phyloP scores from a whole-genome alignment of 495 filamentous ascomycete species.

The Penicillium antarcticum region DNA sequence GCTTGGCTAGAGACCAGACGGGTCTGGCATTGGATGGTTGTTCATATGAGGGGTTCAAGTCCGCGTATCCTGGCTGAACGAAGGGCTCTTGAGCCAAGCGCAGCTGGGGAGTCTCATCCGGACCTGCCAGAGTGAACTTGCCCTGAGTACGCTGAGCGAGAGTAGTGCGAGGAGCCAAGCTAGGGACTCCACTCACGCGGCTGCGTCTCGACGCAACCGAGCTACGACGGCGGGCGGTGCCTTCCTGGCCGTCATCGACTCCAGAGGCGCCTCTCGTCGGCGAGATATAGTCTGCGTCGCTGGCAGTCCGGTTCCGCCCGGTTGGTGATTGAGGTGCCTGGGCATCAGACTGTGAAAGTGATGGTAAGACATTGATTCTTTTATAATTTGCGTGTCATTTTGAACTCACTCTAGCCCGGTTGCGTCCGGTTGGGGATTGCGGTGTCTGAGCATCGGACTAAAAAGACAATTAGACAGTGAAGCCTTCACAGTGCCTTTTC shows the following conservation, averaged over 20 bases:
- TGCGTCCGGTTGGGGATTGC: not conserved
- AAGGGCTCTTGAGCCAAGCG: constrained; percentile 37
- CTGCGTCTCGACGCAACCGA: constrained; percentile 19
- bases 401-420: constrained; percentile 5
- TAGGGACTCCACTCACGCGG: constrained; percentile 16
- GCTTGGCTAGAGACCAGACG: constrained; percentile 48
- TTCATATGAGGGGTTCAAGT: constrained; percentile 46
- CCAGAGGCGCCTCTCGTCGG: constrained; percentile 9
- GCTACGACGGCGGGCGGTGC: constrained; percentile 17
- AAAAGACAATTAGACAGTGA: not conserved
- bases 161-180: constrained; percentile 27
- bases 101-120: constrained; percentile 35
- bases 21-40: constrained; percentile 39
- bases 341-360: not conserved
- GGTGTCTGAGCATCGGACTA: not conserved
- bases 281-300: constrained; percentile 11
- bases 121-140: constrained; percentile 36
- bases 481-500: not conserved
- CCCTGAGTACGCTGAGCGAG: constrained; percentile 32
- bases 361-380: not conserved
- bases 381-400: no score
- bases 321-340: not conserved
- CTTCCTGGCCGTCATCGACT: constrained; percentile 1
- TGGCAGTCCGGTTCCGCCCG: not conserved
- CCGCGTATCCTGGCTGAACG: constrained; percentile 41